Percentiles rank a stretch among this genome's conserved stretches.
Conservation (phyloP, 139 green algal genomes). For the Volvox reticuliferus region DNA sequence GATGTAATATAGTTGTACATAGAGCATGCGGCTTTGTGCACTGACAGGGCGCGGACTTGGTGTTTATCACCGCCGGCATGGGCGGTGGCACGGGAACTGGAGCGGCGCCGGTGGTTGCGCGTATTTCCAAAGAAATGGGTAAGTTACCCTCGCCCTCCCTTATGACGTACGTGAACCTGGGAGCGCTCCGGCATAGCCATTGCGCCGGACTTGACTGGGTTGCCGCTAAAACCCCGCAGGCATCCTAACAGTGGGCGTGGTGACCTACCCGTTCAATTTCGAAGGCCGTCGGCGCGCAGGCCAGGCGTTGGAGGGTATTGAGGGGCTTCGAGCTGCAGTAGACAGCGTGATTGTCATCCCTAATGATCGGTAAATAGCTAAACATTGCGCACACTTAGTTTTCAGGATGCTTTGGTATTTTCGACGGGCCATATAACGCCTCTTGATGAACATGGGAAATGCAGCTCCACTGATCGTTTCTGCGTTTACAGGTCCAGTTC, state of each 20-base stretch:
- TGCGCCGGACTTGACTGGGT: no score
- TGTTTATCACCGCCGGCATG: conserved; percentile 96
- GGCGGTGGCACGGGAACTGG: conserved; percentile 94
- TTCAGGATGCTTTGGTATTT: no score
- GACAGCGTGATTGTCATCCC: conserved; percentile 90
- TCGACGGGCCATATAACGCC: no score
- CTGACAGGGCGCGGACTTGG: conserved; percentile 72
- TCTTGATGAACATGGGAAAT: no score
- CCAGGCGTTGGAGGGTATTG: conserved; percentile 82
- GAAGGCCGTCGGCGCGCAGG: conserved; percentile 80
- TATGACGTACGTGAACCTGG: no score
- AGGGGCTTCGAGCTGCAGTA: conserved; percentile 71
- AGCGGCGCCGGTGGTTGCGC: conserved; percentile 91
- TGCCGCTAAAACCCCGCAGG: conserved; percentile 49
- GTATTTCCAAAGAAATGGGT: conserved; percentile 80
- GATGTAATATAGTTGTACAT: no score
- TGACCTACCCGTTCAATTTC: conserved; percentile 96
- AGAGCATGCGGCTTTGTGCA: no score
- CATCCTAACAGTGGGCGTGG: conserved; percentile 92
- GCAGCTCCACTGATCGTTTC: no score
- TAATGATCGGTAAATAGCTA: conserved; percentile 78
- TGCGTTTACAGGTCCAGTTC: no score
- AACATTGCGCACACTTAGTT: no score
- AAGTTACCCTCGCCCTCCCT: background rate
- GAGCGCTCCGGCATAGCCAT: no score